phyloP scores from a whole-genome alignment of 2,329 filamentous ascomycete genomes.

The Sporothrix inflata region DNA sequence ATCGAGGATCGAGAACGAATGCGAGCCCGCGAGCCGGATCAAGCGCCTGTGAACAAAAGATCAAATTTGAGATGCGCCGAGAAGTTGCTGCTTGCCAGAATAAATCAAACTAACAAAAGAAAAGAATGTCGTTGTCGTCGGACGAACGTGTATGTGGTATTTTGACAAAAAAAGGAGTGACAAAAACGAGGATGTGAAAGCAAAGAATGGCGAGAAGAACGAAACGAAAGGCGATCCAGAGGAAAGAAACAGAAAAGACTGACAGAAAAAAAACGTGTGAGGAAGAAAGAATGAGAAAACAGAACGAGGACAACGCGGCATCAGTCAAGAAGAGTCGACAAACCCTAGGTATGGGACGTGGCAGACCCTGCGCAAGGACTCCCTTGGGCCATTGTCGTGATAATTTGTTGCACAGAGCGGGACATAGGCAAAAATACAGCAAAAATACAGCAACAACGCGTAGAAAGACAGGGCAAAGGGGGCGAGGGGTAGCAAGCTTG shows the following conservation, averaged over 20 bases:
- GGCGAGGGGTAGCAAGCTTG: constrained; percentile 20
- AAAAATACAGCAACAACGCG: background rate
- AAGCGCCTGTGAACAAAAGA: background rate
- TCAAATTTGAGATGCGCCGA: background rate
- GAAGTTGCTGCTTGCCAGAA: background rate
- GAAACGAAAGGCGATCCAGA: background rate
- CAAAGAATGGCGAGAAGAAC: background rate
- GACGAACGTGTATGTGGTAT: background rate
- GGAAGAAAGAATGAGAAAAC: constrained; percentile 13
- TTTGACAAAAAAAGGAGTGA: background rate
- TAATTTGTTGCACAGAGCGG: constrained; percentile 9
- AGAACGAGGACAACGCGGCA: background rate
- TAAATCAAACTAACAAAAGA: background rate
- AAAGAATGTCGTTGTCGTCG: background rate
- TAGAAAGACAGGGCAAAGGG: constrained; percentile 17
- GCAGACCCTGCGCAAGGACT: constrained; percentile 19
- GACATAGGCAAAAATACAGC: background rate
- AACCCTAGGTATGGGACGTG: background rate
- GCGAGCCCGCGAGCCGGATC: background rate
- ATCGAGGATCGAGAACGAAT: background rate
- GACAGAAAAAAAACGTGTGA: background rate
- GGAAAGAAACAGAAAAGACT: background rate
- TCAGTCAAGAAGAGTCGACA: constrained; percentile 21
- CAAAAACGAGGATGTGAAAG: constrained; percentile 1
- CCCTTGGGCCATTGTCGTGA: constrained; percentile 29